Evolutionary conservation across 2,329 filamentous ascomycete species (phyloP).

Genomic region (Seiridium unicorne): DNA sequence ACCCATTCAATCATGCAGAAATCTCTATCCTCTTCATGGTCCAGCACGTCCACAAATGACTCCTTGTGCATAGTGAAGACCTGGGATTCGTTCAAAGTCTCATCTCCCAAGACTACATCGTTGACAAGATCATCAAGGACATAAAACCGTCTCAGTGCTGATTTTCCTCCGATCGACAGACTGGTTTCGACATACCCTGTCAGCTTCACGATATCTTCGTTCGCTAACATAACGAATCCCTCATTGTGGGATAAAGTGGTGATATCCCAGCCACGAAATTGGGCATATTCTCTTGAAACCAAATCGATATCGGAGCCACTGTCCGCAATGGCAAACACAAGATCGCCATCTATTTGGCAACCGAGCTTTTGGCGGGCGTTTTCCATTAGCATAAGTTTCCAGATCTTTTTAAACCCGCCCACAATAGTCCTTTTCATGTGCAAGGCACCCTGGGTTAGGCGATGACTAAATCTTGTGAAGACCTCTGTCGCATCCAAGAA

Average conservation of each 20-base stretch:
- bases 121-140: not conserved
- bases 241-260: not conserved
- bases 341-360: not conserved
- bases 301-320: not conserved
- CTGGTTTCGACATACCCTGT: not conserved
- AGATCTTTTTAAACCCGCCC: too few relatives aligned
- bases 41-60: too few relatives aligned
- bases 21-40: too few relatives aligned
- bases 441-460: too few relatives aligned
- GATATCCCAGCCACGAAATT: not conserved
- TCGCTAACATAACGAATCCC: not conserved
- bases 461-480: too few relatives aligned
- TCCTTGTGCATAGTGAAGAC: not conserved
- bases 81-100: not conserved
- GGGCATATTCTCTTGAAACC: not conserved
- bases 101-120: not conserved
- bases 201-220: not conserved
- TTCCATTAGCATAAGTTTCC: not conserved
- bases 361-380: not conserved
- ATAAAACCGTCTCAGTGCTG: not conserved
- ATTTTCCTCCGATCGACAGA: not conserved
- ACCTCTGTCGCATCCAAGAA: too few relatives aligned
- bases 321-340: not conserved
- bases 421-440: too few relatives aligned
- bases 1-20: too few relatives aligned